Conservation (phyloP, 192 early-diverging fungal species). For the Mycoemilia scoparia region DNA sequence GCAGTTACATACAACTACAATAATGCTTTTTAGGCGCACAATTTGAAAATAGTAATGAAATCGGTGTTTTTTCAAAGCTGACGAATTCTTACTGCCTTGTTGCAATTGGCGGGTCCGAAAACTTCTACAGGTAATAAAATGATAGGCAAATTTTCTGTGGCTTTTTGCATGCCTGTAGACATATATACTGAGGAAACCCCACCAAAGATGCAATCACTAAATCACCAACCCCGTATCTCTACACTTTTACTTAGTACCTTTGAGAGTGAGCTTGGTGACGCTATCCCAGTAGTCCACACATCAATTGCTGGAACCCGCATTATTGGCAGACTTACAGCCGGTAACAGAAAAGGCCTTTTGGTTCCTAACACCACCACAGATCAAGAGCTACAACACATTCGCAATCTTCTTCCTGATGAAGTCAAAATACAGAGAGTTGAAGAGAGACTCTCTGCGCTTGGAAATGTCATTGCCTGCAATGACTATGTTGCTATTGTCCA, state of each 20-base stretch:
- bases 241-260: too few relatives aligned
- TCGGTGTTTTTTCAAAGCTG: slow-evolving; percentile 92
- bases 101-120: slow-evolving; percentile 93
- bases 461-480: slow-evolving; percentile 99
- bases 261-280: slow-evolving; percentile 85
- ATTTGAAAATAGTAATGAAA: slow-evolving; percentile 99
- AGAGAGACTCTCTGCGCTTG: slow-evolving; percentile 90
- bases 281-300: slow-evolving; percentile 90
- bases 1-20: too few relatives aligned
- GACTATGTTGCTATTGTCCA: slow-evolving; percentile 98
- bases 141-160: too few relatives aligned
- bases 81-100: slow-evolving; percentile 98
- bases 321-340: slow-evolving; percentile 82
- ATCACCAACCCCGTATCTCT: too few relatives aligned
- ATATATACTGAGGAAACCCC: too few relatives aligned
- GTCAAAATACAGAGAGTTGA: slow-evolving; percentile 93
- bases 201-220: too few relatives aligned
- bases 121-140: slow-evolving; percentile 99
- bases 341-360: slow-evolving; percentile 86
- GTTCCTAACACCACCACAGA: slow-evolving; percentile 93
- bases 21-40: slow-evolving; percentile 56
- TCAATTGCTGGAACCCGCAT: slow-evolving; percentile 95
- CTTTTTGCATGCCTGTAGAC: neutral
- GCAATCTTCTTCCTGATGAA: slow-evolving; percentile 86
- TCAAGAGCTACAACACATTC: slow-evolving; percentile 90